These are phyloP conservation scores for Ampelocalamus luodianensis DNA, from an alignment of 176 grass and related monocot genomes.

Conservation along the genomic window DNA sequence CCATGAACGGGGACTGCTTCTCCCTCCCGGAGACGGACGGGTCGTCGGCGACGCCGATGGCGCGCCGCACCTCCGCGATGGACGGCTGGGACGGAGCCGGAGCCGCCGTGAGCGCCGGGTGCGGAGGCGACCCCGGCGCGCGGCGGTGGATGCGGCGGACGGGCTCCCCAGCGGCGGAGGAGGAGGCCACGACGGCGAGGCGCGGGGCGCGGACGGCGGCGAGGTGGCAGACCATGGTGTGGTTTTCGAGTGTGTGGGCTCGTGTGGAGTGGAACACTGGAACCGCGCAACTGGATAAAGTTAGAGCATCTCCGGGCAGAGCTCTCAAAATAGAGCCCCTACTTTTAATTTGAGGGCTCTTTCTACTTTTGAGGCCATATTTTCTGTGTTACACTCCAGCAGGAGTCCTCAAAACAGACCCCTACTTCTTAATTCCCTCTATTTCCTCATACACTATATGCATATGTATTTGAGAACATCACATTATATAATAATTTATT, in stretches of 20 bases:
- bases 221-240: slow-evolving; percentile 13
- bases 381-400: too few species aligned
- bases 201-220: slow-evolving; percentile 43
- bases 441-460: too few species aligned
- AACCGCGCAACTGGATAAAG: slow-evolving; percentile 18
- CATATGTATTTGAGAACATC: too few species aligned
- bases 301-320: too few species aligned
- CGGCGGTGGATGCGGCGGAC: too few species aligned
- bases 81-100: slow-evolving; percentile 59
- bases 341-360: too few species aligned
- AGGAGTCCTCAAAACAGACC: too few species aligned
- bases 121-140: too few species aligned
- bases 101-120: background rate
- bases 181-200: slow-evolving; percentile 39
- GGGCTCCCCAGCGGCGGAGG: slow-evolving; percentile 20
- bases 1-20: slow-evolving; percentile 59
- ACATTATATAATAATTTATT: too few species aligned
- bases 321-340: too few species aligned
- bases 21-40: slow-evolving; percentile 37
- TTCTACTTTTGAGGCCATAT: too few species aligned
- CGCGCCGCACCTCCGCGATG: slow-evolving; percentile 70
- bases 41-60: slow-evolving; percentile 63
- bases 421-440: too few species aligned
- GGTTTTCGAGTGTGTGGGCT: slow-evolving; percentile 11
- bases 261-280: background rate